phyloP scores from a whole-genome alignment of 306 rosid genomes.

The Gynostemma pentaphyllum region DNA sequence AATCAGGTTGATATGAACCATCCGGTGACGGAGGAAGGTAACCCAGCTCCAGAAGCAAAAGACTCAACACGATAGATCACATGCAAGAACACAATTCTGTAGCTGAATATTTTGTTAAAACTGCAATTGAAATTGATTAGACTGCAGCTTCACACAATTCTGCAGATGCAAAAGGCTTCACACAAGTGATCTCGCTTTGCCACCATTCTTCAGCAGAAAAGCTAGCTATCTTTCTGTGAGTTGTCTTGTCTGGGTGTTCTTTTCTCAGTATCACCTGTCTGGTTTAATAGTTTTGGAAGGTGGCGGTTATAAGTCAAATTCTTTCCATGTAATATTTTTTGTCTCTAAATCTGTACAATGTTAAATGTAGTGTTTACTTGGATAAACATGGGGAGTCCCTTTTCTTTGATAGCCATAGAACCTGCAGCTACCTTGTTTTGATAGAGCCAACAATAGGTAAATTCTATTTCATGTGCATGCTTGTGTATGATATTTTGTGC shows the following conservation, averaged over 20 bases:
- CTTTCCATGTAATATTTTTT: not conserved
- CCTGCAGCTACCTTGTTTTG: too few species aligned
- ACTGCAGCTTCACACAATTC: too few species aligned
- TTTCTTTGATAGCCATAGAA: too few species aligned
- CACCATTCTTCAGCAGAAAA: too few species aligned
- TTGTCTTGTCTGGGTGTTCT: not conserved
- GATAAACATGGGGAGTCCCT: not conserved
- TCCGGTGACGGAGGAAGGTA: conserved; percentile 18
- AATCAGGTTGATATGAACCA: conserved; percentile 21
- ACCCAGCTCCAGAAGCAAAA: conserved; percentile 25
- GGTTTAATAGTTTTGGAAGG: conserved; percentile 3
- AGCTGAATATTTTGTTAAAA: too few species aligned
- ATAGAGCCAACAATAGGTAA: too few species aligned
- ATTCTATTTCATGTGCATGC: too few species aligned
- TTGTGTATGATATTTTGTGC: too few species aligned
- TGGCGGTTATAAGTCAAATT: not conserved
- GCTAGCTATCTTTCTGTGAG: not conserved
- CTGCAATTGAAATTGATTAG: not conserved
- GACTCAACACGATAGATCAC: conserved; percentile 13
- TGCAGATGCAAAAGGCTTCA: too few species aligned
- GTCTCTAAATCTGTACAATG: conserved; percentile 2
- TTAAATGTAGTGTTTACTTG: not conserved
- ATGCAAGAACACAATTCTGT: not conserved
- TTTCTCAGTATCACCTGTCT: not conserved
- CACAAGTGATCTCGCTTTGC: too few species aligned